Evolutionary conservation across 164 flowering plant species (phyloP), one percentile per base, ranked within the genome.

Genomic region (Santalum album): DNA sequence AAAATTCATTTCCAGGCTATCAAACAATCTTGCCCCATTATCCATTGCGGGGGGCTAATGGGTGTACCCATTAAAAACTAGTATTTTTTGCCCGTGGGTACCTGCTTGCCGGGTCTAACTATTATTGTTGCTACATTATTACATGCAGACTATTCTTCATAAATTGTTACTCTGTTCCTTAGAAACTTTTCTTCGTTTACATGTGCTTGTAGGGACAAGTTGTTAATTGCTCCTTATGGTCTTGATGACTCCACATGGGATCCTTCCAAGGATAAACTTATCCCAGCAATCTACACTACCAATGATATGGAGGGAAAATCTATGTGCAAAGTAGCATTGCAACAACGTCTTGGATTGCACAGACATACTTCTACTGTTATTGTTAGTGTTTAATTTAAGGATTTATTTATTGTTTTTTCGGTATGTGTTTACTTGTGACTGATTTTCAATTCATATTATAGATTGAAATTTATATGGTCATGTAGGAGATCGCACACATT

Each of bases 231-330:
- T 63, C 84, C 89, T 49, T 61, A 24, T 68, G 96, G 96, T 35
- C 69, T 78, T 63, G 87, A 84, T 56, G 57, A 58, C 55, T 74
- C 72, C 25, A 49, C 51, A n/a, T 87, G 96, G 96, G 80, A 87
- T 78, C 91, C 96, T 72, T 77, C 78, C 15, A 65, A 52, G 35
- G 96, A 84, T 64, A 67, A 66, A 42, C 69, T 66, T 68, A 76
- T 87, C 59, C 86, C 91, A 20, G 65, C 69, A 59, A 74, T 55
- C 10, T 84, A 73, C 57, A 70, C 64, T 50, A 67, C 67, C 18
- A 75, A 79, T 34, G 70, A 84, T 55, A 32, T 75, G 64, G 65
- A 67, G 38, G 91, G 91, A 42, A 87, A 87, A 72, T 66, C 75
- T 54, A 65, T 66, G 25, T 87, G 91, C 69, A 84, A 80, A 72